Conservation (phyloP, 345 rosid genomes). For the Eucalyptus caleyi region DNA sequence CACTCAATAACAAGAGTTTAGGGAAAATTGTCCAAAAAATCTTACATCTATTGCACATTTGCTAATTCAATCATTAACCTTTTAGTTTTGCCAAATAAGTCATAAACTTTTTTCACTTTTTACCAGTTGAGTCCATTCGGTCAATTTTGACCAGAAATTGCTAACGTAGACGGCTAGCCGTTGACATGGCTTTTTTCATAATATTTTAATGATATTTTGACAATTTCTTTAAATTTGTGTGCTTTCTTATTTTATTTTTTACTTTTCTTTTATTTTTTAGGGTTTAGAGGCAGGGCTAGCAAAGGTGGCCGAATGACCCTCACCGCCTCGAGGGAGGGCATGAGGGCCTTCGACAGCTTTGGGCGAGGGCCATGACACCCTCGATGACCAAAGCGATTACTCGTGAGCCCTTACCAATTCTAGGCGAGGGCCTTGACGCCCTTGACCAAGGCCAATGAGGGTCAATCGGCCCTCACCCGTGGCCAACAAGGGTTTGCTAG, state of each 20-base stretch:
- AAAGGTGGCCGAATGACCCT: rapidly evolving
- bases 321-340: rapidly evolving
- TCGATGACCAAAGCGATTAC: rapidly evolving
- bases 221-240: too few relatives aligned
- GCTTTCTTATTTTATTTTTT: too few relatives aligned
- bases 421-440: rapidly evolving
- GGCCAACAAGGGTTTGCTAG: rapidly evolving
- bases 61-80: too few relatives aligned
- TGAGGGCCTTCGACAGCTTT: rapidly evolving
- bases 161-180: rapidly evolving
- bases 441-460: rapidly evolving
- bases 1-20: not conserved
- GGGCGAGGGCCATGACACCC: rapidly evolving
- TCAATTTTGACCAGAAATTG: too few relatives aligned
- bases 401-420: rapidly evolving
- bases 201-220: too few relatives aligned
- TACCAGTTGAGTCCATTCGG: rapidly evolving
- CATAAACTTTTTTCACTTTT: too few relatives aligned
- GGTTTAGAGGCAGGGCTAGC: too few relatives aligned
- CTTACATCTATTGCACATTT: rapidly evolving
- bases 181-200: too few relatives aligned
- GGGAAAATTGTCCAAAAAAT: too few relatives aligned
- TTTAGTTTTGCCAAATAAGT: rapidly evolving
- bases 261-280: too few relatives aligned
- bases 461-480: too few relatives aligned